A percentile compares a stretch with the other conserved stretches of the same genome.
phyloP scores from a whole-genome alignment of 164 flowering plant species.

The Sextonia rubra region DNA sequence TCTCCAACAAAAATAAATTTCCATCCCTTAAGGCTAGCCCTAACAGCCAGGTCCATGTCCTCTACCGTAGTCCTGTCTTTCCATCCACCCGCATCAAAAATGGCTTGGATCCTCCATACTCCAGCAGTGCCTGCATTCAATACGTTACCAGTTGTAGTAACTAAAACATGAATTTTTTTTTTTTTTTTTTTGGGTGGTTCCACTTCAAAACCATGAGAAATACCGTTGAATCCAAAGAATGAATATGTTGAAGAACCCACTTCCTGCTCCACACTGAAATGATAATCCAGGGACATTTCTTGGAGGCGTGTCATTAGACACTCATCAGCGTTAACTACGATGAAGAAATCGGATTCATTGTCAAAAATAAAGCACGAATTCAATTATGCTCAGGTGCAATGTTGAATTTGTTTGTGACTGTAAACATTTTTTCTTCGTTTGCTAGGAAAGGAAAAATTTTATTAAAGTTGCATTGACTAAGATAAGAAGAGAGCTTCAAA shows the following conservation, averaged over 20 bases:
- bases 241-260: constrained; percentile 65
- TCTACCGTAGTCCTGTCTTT: constrained; percentile 75
- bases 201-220: neutral
- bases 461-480: no score
- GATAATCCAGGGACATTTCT: constrained; percentile 70
- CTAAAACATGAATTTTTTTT: neutral
- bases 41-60: constrained; percentile 76
- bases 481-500: no score
- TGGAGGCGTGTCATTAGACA: constrained; percentile 67
- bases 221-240: constrained; percentile 77
- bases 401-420: no score
- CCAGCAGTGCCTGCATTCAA: constrained; percentile 62
- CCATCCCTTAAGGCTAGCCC: constrained; percentile 76
- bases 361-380: no score
- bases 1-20: constrained; percentile 61
- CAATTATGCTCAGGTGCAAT: no score
- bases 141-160: neutral
- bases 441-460: no score
- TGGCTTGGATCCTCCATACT: constrained; percentile 59
- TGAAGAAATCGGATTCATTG: neutral
- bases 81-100: constrained; percentile 78
- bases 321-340: constrained; percentile 55
- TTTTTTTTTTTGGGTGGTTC: no score
- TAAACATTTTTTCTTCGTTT: no score
- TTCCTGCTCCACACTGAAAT: constrained; percentile 72